Percentiles rank a stretch among this genome's conserved stretches.
These are phyloP conservation scores for Herpotrichia juniperi DNA, from an alignment of 2,329 filamentous ascomycete genomes.

Conservation along the genomic window DNA sequence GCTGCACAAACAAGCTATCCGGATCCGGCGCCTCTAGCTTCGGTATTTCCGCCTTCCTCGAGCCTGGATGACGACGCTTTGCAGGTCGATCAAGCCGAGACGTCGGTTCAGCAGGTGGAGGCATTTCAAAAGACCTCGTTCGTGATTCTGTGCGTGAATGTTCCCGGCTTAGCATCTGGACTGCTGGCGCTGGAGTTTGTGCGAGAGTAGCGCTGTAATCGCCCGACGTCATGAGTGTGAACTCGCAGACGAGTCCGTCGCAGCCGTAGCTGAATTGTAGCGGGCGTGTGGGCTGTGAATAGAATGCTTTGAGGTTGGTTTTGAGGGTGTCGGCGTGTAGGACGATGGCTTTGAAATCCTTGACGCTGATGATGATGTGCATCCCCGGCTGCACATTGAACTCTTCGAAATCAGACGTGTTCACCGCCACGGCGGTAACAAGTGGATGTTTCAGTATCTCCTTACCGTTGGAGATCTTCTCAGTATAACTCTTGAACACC, in stretches of 20 bases:
- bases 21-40: constrained; percentile 59
- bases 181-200: constrained; percentile 45
- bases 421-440: constrained; percentile 78
- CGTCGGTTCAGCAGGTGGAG: constrained; percentile 46
- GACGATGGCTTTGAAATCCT: constrained; percentile 81
- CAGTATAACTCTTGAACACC: constrained; percentile 81
- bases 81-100: constrained; percentile 30
- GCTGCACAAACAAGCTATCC: constrained; percentile 73
- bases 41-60: constrained; percentile 26
- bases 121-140: constrained; percentile 48
- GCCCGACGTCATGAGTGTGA: constrained; percentile 82
- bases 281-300: constrained; percentile 73
- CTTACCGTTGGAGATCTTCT: constrained; percentile 74
- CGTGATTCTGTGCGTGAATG: constrained; percentile 28
- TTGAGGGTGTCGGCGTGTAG: constrained; percentile 74
- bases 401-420: constrained; percentile 76
- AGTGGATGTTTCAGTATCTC: constrained; percentile 81
- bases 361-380: constrained; percentile 81
- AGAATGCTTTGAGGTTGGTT: constrained; percentile 69
- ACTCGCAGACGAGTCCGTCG: constrained; percentile 74
- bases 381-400: constrained; percentile 76
- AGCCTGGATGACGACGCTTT: constrained; percentile 36
- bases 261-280: constrained; percentile 74
- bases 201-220: constrained; percentile 56
- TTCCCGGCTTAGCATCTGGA: constrained; percentile 44